Evolutionary conservation across 768 basidiomycete genomes (phyloP).

Genomic region (Infundibulicybe gibba): DNA sequence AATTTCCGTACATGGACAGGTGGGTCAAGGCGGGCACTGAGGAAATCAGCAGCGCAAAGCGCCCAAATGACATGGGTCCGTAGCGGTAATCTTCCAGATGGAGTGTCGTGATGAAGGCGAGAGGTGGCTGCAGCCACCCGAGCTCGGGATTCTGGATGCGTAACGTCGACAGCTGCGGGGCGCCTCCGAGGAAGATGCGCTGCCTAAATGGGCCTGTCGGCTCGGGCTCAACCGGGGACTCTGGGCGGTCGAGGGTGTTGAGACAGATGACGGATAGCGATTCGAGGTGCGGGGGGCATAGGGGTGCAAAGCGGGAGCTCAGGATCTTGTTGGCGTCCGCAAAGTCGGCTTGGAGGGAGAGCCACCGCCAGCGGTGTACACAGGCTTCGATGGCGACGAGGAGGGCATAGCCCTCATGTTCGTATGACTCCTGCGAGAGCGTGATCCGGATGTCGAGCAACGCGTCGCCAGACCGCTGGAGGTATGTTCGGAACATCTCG

Average conservation of each 20-base stretch:
- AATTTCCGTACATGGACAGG: constrained; percentile 26
- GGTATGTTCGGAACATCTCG: constrained; percentile 12
- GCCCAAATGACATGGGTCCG: constrained; percentile 15
- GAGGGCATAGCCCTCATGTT: not conserved
- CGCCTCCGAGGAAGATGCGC: constrained; percentile 20
- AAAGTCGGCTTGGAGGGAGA: constrained; percentile 1
- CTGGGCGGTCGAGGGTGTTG: not conserved
- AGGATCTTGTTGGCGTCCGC: no score
- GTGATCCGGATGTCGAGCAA: constrained; percentile 26
- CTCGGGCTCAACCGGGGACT: not conserved
- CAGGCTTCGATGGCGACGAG: constrained; percentile 6
- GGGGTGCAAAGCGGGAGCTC: not conserved
- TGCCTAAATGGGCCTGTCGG: not conserved
- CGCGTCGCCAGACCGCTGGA: constrained; percentile 24
- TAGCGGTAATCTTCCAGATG: constrained; percentile 25
- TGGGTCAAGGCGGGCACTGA: constrained; percentile 29
- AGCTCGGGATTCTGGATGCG: constrained; percentile 19
- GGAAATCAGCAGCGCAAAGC: constrained; percentile 21
- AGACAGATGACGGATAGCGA: constrained; percentile 8
- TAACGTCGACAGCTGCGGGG: constrained; percentile 22
- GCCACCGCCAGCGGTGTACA: constrained; percentile 5
- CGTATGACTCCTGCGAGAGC: constrained; percentile 11
- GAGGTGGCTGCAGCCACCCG: constrained; percentile 4
- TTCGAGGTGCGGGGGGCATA: constrained; percentile 5
- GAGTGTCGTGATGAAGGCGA: constrained; percentile 20